phyloP scores from a whole-genome alignment of 192 early-diverging fungal genomes.

The Powellomyces hirtus region DNA sequence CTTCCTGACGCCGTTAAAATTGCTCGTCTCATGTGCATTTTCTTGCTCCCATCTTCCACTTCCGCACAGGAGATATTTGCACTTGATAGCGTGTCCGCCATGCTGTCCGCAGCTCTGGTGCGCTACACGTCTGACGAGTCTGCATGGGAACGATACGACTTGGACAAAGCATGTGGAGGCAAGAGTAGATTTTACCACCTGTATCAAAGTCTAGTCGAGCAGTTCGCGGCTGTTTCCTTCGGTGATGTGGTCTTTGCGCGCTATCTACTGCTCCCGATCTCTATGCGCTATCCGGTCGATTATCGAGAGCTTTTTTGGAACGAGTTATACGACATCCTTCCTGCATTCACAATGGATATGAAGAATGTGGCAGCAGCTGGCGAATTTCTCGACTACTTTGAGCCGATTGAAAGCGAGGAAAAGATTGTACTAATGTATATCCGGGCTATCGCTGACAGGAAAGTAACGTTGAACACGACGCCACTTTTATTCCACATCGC shows the following conservation, averaged over 20 bases:
- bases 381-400: background rate
- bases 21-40: constrained; percentile 25
- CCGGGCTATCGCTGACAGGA: background rate
- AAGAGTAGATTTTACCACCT: constrained; percentile 34
- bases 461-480: background rate
- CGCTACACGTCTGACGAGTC: background rate
- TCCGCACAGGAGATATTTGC: constrained; percentile 24
- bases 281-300: constrained; percentile 35
- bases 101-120: background rate
- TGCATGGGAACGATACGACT: background rate
- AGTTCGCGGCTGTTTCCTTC: constrained; percentile 38
- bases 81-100: background rate
- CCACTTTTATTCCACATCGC: constrained; percentile 10
- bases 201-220: constrained; percentile 38
- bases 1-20: constrained; percentile 9
- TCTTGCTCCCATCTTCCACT: constrained; percentile 24
- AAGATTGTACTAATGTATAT: constrained; percentile 1
- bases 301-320: constrained; percentile 39
- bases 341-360: constrained; percentile 1
- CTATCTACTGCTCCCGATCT: constrained; percentile 34
- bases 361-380: background rate
- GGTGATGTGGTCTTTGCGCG: constrained; percentile 33
- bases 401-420: background rate
- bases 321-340: constrained; percentile 15
- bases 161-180: constrained; percentile 22